phyloP scores from a whole-genome alignment of 129 eudicot genomes.

The Centrapalus pauciflorus region DNA sequence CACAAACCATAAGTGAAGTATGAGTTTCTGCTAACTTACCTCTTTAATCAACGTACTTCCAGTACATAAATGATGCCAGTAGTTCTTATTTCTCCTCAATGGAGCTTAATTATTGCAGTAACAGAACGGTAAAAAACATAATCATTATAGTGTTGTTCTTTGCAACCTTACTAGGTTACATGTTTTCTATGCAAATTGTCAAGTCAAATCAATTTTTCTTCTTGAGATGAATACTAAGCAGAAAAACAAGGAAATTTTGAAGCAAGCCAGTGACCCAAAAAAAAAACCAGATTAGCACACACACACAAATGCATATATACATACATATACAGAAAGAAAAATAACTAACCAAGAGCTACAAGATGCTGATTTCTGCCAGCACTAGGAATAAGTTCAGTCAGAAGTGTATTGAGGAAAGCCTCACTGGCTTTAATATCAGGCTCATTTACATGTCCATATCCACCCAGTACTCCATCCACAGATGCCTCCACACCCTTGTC shows the following conservation, averaged over 20 bases:
- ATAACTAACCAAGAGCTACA: constrained; percentile 74
- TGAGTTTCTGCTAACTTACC: too few species aligned
- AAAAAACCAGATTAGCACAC: too few species aligned
- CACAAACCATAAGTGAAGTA: background rate
- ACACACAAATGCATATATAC: too few species aligned
- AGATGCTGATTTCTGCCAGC: constrained; percentile 58
- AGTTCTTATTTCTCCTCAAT: too few species aligned
- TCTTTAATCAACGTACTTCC: too few species aligned
- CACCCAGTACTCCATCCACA: constrained; percentile 86
- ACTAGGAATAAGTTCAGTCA: constrained; percentile 47
- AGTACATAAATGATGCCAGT: too few species aligned
- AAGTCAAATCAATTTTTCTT: background rate
- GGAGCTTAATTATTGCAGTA: too few species aligned
- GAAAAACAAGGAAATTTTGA: background rate
- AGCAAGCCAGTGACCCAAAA: background rate
- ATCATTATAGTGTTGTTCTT: too few species aligned
- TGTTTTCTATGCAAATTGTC: background rate
- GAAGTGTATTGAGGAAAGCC: constrained; percentile 57
- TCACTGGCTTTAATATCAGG: constrained; percentile 80
- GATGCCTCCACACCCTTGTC: constrained; percentile 93
- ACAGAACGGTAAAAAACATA: too few species aligned
- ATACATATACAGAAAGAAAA: constrained; percentile 6
- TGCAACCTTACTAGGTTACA: background rate
- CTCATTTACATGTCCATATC: constrained; percentile 79
- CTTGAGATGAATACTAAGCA: background rate